phyloP scores from a whole-genome alignment of 108 stramenopile genomes.

The Fragilariopsis cylindrus region DNA sequence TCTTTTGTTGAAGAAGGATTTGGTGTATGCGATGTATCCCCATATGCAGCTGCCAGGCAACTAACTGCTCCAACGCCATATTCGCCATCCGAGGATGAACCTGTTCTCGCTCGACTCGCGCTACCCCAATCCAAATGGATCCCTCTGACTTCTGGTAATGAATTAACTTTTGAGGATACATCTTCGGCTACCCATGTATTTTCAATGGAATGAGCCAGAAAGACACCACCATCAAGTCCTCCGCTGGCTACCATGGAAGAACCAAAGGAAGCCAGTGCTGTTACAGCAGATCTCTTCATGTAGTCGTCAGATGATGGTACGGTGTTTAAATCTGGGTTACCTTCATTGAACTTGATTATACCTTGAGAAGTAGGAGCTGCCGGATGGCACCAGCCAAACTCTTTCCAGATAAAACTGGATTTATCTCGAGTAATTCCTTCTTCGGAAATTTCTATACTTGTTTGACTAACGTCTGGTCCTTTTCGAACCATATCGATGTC shows the following conservation, averaged over 20 bases:
- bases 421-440: conserved; percentile 9
- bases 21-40: conserved; percentile 39
- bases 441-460: not conserved
- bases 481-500: conserved; percentile 48
- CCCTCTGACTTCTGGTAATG: conserved; percentile 47
- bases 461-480: conserved; percentile 27
- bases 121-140: conserved; percentile 83
- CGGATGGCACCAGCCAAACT: conserved; percentile 74
- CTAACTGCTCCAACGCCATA: conserved; percentile 80
- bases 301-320: conserved; percentile 18
- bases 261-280: conserved; percentile 79
- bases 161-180: conserved; percentile 21
- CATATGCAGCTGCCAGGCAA: conserved; percentile 68
- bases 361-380: conserved; percentile 37
- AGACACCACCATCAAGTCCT: conserved; percentile 84
- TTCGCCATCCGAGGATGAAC: conserved; percentile 52
- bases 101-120: conserved; percentile 46
- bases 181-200: conserved; percentile 6
- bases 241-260: conserved; percentile 73
- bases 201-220: conserved; percentile 68
- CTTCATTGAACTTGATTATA: conserved; percentile 3
- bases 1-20: conserved; percentile 19
- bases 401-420: conserved; percentile 39
- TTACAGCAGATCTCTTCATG: conserved; percentile 70
- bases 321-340: not conserved